Conservation (phyloP, 176 grass and related monocot genomes). For the Chloris gayana region DNA sequence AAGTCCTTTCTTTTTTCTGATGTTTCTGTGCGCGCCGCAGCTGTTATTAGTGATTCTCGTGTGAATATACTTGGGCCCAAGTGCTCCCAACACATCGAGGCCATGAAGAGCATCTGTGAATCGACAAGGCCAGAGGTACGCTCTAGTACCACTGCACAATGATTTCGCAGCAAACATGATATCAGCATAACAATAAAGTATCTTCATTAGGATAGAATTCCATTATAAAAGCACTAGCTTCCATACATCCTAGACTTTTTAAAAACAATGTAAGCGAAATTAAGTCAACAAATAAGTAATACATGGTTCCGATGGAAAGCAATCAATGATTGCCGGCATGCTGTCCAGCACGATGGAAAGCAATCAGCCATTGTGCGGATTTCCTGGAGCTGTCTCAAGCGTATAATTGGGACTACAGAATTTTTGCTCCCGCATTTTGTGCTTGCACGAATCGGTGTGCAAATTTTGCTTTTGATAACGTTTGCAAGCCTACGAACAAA, state of each 20-base stretch:
- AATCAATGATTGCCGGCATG: conserved; percentile 17
- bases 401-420: background rate
- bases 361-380: conserved; percentile 19
- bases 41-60: conserved; percentile 15
- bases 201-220: background rate
- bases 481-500: background rate
- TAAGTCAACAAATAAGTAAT: background rate
- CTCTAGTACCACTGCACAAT: background rate
- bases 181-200: background rate
- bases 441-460: background rate
- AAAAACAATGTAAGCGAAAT: background rate
- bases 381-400: background rate
- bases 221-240: background rate
- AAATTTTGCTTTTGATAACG: background rate
- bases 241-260: background rate
- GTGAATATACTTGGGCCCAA: conserved; percentile 30
- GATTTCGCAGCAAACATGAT: background rate
- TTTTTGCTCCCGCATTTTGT: background rate
- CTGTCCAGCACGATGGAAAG: conserved; percentile 20
- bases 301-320: background rate
- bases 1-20: background rate
- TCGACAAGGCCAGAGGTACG: conserved; percentile 60
- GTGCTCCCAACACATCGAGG: conserved; percentile 39
- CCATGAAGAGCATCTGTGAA: conserved; percentile 51
- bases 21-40: background rate